Evolutionary conservation across 768 basidiomycete species (phyloP), one percentile per base, ranked within the genome.

Genomic region (Suillus tomentosus): DNA sequence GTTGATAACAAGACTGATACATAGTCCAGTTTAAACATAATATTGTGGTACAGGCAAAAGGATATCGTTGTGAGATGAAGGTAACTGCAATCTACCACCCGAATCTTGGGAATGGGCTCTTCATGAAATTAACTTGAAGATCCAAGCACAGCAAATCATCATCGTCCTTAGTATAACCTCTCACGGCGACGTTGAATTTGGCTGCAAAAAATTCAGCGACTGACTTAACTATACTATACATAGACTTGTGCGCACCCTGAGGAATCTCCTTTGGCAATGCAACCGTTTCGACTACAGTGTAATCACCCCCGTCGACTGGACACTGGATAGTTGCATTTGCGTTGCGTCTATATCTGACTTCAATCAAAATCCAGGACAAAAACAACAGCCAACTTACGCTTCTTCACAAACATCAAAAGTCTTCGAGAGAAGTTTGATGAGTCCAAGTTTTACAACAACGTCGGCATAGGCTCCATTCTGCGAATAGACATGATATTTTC

Each of bases 381-480:
- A 37, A 36, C 40, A 62, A 57, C 27, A 34, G 64, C 22, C 37
- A 22, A 86, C 95, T 71, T 81, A 97, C 93, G 95, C 95, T 78
- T 98, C 96, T 65, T 96, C 83, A 73, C 96, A 99, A 39, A 98
- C 77, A 68, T 98, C 94, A 68, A 98, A 96, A 19, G 68, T 72
- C 79, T 93, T 97, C 53, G 81, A 76, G 39, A 99, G 79, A n/a
- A 99, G 74, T 79, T 94, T 97, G 72, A 99, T 85, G 36, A 94
- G 78, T 31, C 97, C 97, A n/a, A 99, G 82, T 76, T 98, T 99
- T 62, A 99, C 96, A 1, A 78, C 77, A 5, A 99, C 95, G 68
- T 96, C 88, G 9, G 91, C 96, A 70, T 86, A 92, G 45, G 96
- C 92, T 6, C 97, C 97, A 5, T 95, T 89, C 96, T 98, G 67